Conservation (phyloP, 2,329 filamentous ascomycete species). For the Westerdykella aurantiaca region DNA sequence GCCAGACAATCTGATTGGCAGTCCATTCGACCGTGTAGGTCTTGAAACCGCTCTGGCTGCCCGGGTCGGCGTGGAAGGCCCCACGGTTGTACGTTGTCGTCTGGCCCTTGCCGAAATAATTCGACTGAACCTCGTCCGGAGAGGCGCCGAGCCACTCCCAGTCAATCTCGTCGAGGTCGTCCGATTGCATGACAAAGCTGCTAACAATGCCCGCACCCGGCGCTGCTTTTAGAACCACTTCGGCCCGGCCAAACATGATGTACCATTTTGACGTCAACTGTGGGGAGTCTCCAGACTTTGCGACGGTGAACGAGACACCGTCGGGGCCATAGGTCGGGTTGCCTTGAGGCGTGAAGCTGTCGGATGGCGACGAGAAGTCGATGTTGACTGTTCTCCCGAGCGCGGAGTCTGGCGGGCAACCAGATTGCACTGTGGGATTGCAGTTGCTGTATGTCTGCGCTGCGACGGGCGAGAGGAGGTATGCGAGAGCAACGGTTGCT, state of each 20-base stretch:
- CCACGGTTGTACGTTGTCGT: conserved; percentile 83
- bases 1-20: conserved; percentile 75
- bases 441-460: conserved; percentile 53
- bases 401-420: conserved; percentile 70
- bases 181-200: conserved; percentile 84
- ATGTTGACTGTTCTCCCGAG: conserved; percentile 76
- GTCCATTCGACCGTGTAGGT: conserved; percentile 95
- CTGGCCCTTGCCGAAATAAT: conserved; percentile 93
- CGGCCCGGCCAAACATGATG: conserved; percentile 96
- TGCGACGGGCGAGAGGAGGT: conserved; percentile 35
- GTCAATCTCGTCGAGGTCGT: conserved; percentile 92
- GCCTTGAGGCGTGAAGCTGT: conserved; percentile 69
- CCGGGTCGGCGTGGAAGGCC: conserved; percentile 63
- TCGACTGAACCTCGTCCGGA: conserved; percentile 75
- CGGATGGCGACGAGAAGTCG: conserved; percentile 73
- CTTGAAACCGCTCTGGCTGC: conserved; percentile 70
- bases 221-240: conserved; percentile 77
- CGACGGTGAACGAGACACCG: conserved; percentile 76
- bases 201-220: conserved; percentile 89
- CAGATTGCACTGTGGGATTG: conserved; percentile 50
- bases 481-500: conserved; percentile 36
- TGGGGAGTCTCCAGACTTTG: conserved; percentile 72
- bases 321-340: conserved; percentile 66
- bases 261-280: conserved; percentile 89
- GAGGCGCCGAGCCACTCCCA: conserved; percentile 90